phyloP scores from a whole-genome alignment of 2,329 filamentous ascomycete species.

The Pseudogymnoascus sp. region DNA sequence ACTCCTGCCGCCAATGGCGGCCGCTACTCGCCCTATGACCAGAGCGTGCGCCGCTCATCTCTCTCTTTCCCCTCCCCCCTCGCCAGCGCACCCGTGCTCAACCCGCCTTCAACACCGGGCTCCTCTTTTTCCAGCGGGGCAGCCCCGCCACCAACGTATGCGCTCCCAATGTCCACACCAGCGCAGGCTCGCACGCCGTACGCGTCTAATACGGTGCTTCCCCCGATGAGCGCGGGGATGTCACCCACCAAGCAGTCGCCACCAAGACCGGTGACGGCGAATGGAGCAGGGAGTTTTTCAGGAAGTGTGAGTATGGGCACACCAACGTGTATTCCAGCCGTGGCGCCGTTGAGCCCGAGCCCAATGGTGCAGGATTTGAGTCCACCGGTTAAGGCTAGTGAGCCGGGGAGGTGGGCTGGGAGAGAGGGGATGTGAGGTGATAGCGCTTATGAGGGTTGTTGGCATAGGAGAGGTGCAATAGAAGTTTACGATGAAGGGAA shows the following conservation, averaged over 20 bases:
- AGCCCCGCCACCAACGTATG: conserved; percentile 15
- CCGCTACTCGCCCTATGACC: conserved; percentile 12
- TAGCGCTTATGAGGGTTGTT: no score
- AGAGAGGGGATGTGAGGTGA: background rate
- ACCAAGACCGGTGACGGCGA: conserved; percentile 22
- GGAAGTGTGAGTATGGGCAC: conserved; percentile 16
- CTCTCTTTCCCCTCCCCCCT: conserved; percentile 26
- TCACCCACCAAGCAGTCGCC: conserved; percentile 40
- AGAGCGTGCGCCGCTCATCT: conserved; percentile 21
- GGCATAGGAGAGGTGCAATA: background rate
- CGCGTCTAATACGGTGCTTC: conserved; percentile 14
- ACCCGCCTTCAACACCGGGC: conserved; percentile 18
- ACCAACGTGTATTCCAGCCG: conserved; percentile 47
- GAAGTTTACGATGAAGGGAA: background rate
- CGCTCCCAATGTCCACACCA: conserved; percentile 12
- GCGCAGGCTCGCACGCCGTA: conserved; percentile 15
- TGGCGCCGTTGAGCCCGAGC: conserved; percentile 50
- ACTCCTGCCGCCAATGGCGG: background rate
- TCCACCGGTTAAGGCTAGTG: conserved; percentile 49
- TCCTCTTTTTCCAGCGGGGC: conserved; percentile 14
- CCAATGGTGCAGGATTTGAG: conserved; percentile 50
- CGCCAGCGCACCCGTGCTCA: conserved; percentile 23
- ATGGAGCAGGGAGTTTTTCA: conserved; percentile 20
- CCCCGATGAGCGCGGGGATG: conserved; percentile 32
- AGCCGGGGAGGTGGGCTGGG: background rate